Evolutionary conservation across 176 grass and related monocot genomes (phyloP).

Genomic region (Oryza meyeriana): DNA sequence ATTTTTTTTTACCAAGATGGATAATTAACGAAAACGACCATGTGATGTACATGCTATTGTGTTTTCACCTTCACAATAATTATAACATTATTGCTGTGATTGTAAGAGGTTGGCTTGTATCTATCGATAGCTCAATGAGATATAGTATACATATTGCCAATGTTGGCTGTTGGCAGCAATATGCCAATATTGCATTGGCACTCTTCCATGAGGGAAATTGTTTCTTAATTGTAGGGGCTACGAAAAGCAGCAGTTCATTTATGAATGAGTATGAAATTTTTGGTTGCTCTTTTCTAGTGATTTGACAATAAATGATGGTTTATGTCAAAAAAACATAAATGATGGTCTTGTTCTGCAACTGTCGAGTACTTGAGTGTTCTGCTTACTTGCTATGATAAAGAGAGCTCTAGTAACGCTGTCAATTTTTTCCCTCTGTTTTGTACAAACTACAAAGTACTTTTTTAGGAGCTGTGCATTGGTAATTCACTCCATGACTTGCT

Average conservation of each 20-base stretch:
- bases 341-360: not conserved
- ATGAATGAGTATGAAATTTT: not conserved
- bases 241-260: slow-evolving; percentile 4
- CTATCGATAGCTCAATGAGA: not conserved
- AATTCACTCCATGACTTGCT: slow-evolving; percentile 15
- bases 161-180: not conserved
- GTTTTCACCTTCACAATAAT: slow-evolving; percentile 3
- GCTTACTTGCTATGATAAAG: not conserved
- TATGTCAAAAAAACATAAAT: too few relatives aligned
- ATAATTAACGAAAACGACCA: not conserved
- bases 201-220: not conserved
- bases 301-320: not conserved
- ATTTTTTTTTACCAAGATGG: not conserved
- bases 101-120: slow-evolving; percentile 5
- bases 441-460: not conserved
- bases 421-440: not conserved
- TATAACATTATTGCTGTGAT: not conserved
- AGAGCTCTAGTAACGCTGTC: not conserved
- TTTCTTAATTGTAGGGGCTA: not conserved
- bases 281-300: not conserved
- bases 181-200: not conserved
- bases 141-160: too few relatives aligned
- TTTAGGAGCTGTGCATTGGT: not conserved
- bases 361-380: not conserved
- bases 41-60: not conserved